Conservation (phyloP, 108 stramenopile genomes). For the Nannochloropsis granulata region DNA sequence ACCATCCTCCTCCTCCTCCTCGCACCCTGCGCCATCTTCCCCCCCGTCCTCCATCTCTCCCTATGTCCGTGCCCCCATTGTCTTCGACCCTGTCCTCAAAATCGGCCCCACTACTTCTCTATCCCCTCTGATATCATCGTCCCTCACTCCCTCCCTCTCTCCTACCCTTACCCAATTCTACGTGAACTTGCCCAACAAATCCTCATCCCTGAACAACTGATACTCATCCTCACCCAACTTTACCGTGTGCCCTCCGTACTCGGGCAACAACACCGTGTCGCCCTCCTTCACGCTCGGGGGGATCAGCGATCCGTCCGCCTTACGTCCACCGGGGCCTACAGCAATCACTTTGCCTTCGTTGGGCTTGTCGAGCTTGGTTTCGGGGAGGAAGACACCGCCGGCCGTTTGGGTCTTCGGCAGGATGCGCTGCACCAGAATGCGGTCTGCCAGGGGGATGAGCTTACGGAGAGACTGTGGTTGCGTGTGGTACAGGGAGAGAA, state of each 20-base stretch:
- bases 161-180: not conserved
- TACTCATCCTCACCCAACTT: constrained; percentile 74
- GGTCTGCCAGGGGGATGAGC: constrained; percentile 86
- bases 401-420: constrained; percentile 71
- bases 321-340: constrained; percentile 74
- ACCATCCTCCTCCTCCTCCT: too few species aligned
- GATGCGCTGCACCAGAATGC: constrained; percentile 68
- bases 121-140: not conserved
- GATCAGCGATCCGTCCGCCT: constrained; percentile 15
- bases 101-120: not conserved
- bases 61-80: too few species aligned
- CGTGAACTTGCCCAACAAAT: constrained; percentile 85
- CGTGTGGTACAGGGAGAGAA: too few species aligned
- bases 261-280: constrained; percentile 78
- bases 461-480: constrained; percentile 6
- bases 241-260: constrained; percentile 85
- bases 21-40: too few species aligned
- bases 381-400: constrained; percentile 77
- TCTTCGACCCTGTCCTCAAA: not conserved
- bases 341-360: constrained; percentile 87
- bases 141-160: too few species aligned
- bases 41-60: too few species aligned
- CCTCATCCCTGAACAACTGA: constrained; percentile 75
- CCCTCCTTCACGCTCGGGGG: constrained; percentile 41
- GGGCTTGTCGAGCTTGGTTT: constrained; percentile 70